Evolutionary conservation across 257 asterid species (phyloP), one percentile per base, ranked within the genome.

Genomic region (Gentiana straminea): DNA sequence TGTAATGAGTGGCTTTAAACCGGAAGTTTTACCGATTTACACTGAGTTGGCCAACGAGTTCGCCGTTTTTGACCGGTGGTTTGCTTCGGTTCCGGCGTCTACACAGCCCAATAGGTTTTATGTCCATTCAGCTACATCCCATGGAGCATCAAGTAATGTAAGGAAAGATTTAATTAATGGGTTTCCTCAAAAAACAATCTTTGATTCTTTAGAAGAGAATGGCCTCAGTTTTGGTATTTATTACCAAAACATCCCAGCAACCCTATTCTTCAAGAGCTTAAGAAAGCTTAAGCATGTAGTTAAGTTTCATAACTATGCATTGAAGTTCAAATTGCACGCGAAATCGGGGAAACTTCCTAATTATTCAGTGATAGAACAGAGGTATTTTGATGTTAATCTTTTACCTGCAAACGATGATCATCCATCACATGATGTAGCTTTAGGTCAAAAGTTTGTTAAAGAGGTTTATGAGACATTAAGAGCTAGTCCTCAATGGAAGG

Each of bases 71-170:
- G 96, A 90, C 75, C 77, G 86, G 73, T 90, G 98, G 98, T 90
- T 90, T 39, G 96, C 96, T 1, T 90, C 98, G 44, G 98, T 86
- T 1, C 98, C 98, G 11, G 94, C 98, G 0, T 90, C 98, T 43
- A 90, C 98, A 41, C 96, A 90, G 69, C 96, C 98, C 51, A 90
- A 90, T 62, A 79, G 98, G 62, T 84, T 90, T 72, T 90, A 90
- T 65, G 92, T 90, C 35, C 98, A 90, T 62, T 90, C 98, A 15
- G 96, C 96, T 9, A 90, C 98, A 37, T 90, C 98, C n/a, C 96
- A 90, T 70, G 98, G 96, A 35, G 95, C 96, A 51, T 91, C 98
- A 5, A 91, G 98, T 65, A 91, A 91, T 63, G 98, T 91, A 1
- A 65, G 94, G 53, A 91, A 79, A 60, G 98, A 86, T 62, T 78